Conservation (phyloP, 23 red algal species). For the Cyanidium caldarium region DNA sequence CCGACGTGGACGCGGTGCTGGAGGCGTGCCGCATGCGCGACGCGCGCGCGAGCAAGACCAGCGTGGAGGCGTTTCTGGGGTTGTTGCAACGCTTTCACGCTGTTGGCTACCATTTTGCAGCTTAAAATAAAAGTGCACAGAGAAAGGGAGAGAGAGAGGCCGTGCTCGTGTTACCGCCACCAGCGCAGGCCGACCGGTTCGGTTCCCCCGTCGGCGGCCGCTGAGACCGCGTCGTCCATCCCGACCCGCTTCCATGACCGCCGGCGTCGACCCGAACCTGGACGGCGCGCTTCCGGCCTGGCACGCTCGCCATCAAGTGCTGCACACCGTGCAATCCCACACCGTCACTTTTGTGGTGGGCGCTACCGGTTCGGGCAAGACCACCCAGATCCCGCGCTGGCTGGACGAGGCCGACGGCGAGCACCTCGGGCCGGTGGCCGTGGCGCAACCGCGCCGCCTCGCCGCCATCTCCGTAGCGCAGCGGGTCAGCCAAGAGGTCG, state of each 20-base stretch:
- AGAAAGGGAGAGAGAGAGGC: too few relatives aligned
- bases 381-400: slow-evolving; percentile 68
- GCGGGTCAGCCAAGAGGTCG: slow-evolving; percentile 75
- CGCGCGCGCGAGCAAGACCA: not conserved
- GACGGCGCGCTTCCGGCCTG: slow-evolving; percentile 47
- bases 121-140: too few relatives aligned
- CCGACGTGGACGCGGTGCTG: not conserved
- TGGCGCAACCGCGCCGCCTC: slow-evolving; percentile 78
- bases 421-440: slow-evolving; percentile 37
- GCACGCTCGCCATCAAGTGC: slow-evolving; percentile 18
- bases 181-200: not conserved
- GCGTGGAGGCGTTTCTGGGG: not conserved
- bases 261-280: not conserved
- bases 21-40: not conserved
- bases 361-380: slow-evolving; percentile 83
- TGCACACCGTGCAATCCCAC: slow-evolving; percentile 38
- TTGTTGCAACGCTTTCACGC: not conserved
- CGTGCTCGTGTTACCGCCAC: too few relatives aligned
- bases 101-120: not conserved
- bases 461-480: slow-evolving; percentile 89
- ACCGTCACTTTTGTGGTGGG: slow-evolving; percentile 53
- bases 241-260: not conserved
- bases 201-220: not conserved
- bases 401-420: slow-evolving; percentile 66
- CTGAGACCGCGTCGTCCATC: not conserved